Base-by-base conservation (phyloP, 2,329 filamentous ascomycete species). In the Akanthomyces uredinophilus region DNA sequence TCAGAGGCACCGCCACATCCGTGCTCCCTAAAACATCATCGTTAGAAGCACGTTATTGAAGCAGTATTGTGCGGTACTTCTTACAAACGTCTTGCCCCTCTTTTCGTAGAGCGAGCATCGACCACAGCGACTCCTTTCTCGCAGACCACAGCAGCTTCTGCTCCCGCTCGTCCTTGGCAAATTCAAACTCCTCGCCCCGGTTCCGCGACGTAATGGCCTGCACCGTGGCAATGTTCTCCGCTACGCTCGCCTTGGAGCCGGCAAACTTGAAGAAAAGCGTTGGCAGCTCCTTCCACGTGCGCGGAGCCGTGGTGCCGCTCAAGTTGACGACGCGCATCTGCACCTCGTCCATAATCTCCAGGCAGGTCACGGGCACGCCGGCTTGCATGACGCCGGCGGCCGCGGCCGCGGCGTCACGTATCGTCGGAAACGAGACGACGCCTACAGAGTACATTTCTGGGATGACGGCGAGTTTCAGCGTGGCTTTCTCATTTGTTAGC, bases 321-420 rank as follows among this genome's bases (percentile, higher is more conserved):
- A 87, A 79, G 74, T 95, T 95, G 70, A 95, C 87, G 0, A 94
- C 89, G 65, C 80, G 83, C 91, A 95, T 95, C 74, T 93, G 90
- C 4, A 94, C 88, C 63, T 95, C 91, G 70, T 95, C 91, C 89
- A 95, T 92, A 67, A 95, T 86, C 74, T 95, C 91, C 84, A 93
- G 88, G 4, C 88, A 88, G 0, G 87, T 89, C 7, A 93, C 82
- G 0, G 88, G 89, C 4, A 92, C 80, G 0, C 88, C 90, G 1
- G 86, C 82, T 68, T 89, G 85, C 81, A 94, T 89, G n/a, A 94
- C 85, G 55, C 83, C 84, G 2, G 88, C 87, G 0, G 90, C 90
- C 0, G 90, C 89, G 0, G 87, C 82, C 0, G 90, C 90, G 1
- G 91, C 91, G 71, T 90, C 86, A 32, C 89, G 84, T 65, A 94